Base-by-base conservation (phyloP, 805 yeast species). In the Clavispora vitiphila region DNA sequence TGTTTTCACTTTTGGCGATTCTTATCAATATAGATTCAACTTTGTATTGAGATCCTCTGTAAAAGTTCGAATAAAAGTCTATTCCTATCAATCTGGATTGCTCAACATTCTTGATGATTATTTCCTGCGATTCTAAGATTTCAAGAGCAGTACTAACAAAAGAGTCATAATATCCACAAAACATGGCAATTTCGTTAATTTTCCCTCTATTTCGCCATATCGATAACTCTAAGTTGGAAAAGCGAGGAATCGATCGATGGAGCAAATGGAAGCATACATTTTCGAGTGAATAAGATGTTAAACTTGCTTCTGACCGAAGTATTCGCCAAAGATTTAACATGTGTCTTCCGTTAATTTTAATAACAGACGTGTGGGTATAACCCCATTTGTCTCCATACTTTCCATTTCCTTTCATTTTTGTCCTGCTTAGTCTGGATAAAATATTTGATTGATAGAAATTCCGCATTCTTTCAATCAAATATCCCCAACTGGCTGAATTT, bases 1-100 rank as follows among this genome's bases (percentile, higher is more conserved):
- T 78, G 56, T 84, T 84, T 56, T 89, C 96, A 2, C 80, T 69
- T 52, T 88, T 87, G 20, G 93, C 77, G 15, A 93, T 62, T 40
- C 99, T 64, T 3, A 78, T 62, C 49, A 93, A 63, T 29, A 90
- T 72, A 1, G 97, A 86, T 56, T 93, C 99, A 2, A 93, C 96
- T 57, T 87, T 90, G 58, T 73, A 93, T 56, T 93, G 99, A 0
- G 98, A 91, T 0, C 99, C 99, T 44, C 99, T 62, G 39, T 86
- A 84, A 45, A 85, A 78, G 8, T 89, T 87, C 3, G 97, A 87
- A 56, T 81, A 76, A 58, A 89, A 93, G 53, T 93, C 98, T 21
- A 93, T 78, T 0, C 99, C 99, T 18, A 89, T 74, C 24, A 93
- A 60, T 36, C 96, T 69, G 0, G 96, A 86, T 59, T 86, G 86